These are phyloP conservation scores for Canavalia ensiformis DNA, from an alignment of 306 rosid genomes.

Conservation along the genomic window DNA sequence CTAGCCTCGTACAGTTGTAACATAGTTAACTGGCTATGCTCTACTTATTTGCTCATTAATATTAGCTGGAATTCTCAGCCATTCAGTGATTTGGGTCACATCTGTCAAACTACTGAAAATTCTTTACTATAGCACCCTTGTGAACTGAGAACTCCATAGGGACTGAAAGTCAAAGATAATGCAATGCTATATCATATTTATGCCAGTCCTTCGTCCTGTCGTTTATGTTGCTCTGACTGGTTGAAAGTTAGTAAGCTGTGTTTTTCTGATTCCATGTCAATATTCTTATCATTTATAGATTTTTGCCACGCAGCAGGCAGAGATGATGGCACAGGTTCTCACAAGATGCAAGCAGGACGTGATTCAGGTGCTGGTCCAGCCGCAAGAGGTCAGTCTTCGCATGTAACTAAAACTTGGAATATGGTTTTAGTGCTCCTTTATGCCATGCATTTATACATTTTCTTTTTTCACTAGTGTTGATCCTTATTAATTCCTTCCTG, in stretches of 20 bases:
- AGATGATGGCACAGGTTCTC: constrained; percentile 64
- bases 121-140: not conserved
- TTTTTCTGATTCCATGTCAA: constrained; percentile 21
- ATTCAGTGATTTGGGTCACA: constrained; percentile 33
- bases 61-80: not conserved
- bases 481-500: constrained; percentile 34
- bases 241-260: constrained; percentile 9
- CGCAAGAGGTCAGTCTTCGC: constrained; percentile 74
- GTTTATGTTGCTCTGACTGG: constrained; percentile 26
- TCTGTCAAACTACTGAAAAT: constrained; percentile 31
- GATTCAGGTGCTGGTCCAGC: constrained; percentile 63
- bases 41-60: constrained; percentile 21
- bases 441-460: constrained; percentile 24
- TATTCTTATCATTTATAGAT: constrained; percentile 38
- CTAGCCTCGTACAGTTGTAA: not conserved
- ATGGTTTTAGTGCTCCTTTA: constrained; percentile 29
- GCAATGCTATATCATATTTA: not conserved
- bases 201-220: constrained; percentile 36
- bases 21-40: not conserved
- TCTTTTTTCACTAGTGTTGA: constrained; percentile 19
- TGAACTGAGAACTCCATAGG: constrained; percentile 8
- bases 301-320: constrained; percentile 58
- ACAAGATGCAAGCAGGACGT: constrained; percentile 66
- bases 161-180: constrained; percentile 15
- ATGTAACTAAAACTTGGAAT: constrained; percentile 32